Base-by-base conservation (phyloP, 208 protist genomes). In the Strigomonas galati region DNA sequence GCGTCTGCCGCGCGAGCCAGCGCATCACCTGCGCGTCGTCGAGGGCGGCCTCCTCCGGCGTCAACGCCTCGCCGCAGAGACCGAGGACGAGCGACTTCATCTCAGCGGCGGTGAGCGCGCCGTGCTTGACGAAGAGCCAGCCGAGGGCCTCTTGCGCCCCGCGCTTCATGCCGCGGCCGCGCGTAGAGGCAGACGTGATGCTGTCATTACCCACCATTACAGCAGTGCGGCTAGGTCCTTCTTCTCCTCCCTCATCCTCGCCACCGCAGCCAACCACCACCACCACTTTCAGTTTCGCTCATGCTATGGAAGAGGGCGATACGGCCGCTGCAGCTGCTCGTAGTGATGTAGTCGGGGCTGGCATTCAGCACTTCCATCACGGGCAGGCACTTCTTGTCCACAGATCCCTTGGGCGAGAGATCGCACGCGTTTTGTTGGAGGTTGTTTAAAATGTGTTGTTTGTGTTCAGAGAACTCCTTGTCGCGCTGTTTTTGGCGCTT, bases 251-350 rank as follows among this genome's bases (percentile, higher is more conserved):
- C 31, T 67, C 40, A 7, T 44, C 28, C 51, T 40, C 62, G 0
- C 44, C 61, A 31, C 17, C 58, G 15, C 48, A 21, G 10, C 9
- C 46, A 12, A 24, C 32, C 55, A 17, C n/a, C 30, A 7, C 32
- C 53, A 15, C 24, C 30, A 7, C 32, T n/a, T 28, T 0, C 30
- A 12, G 44, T 44, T 30, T 55, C 40, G 12, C 44, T 15, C 30
- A 79, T 71, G 66, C 72, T 78, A 61, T 95, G 89, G 59, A 95
- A 95, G 51, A 95, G 84, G 12, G 89, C 82, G 37, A 95, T 95
- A 46, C 89, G 89, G 32, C 89, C 89, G 55, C 86, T 90, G 75
- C 89, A 95, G 62, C 89, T 95, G 76, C 89, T 95, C 2, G 87
- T 92, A 14, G 89, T 95, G 24, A 95, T 66, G 72, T 93, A 95